phyloP scores from a whole-genome alignment of 495 filamentous ascomycete species.

The Rhypophila decipiens region DNA sequence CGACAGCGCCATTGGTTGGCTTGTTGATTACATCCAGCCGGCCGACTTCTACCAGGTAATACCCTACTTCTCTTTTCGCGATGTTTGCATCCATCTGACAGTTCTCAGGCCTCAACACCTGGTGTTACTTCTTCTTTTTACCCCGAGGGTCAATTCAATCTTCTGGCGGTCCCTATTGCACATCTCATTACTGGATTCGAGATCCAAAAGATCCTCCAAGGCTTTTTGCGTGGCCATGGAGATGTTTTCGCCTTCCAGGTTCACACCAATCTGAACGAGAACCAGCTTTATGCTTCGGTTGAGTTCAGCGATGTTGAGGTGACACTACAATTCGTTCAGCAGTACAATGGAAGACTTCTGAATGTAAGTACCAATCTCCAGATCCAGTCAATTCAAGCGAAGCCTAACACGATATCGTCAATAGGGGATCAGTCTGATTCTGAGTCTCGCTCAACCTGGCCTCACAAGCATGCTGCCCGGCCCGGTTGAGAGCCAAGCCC shows the following conservation, averaged over 20 bases:
- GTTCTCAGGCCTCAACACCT: slow-evolving; percentile 15
- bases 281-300: slow-evolving; percentile 32
- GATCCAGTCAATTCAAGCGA: not conserved
- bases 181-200: slow-evolving; percentile 16
- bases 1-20: slow-evolving; percentile 41
- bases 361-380: slow-evolving; percentile 35
- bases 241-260: slow-evolving; percentile 47
- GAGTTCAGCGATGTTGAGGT: slow-evolving; percentile 52
- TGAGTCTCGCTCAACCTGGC: slow-evolving; percentile 7
- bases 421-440: slow-evolving; percentile 15
- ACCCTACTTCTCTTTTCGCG: not conserved
- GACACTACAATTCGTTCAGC: slow-evolving; percentile 26
- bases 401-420: not conserved
- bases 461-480: not conserved
- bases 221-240: slow-evolving; percentile 46
- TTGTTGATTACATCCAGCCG: slow-evolving; percentile 41
- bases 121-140: slow-evolving; percentile 20
- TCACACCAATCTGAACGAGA: slow-evolving; percentile 25
- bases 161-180: slow-evolving; percentile 31
- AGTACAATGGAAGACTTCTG: slow-evolving; percentile 40
- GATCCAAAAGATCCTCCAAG: slow-evolving; percentile 39
- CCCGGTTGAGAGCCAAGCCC: slow-evolving; percentile 1
- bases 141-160: slow-evolving; percentile 47
- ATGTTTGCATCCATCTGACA: slow-evolving; percentile 1
- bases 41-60: slow-evolving; percentile 35